A percentile compares a stretch with the other conserved stretches of the same genome.
These are phyloP conservation scores for Sclerotinia sclerotiorum DNA, from an alignment of 2,329 filamentous ascomycete species.

Conservation along the genomic window DNA sequence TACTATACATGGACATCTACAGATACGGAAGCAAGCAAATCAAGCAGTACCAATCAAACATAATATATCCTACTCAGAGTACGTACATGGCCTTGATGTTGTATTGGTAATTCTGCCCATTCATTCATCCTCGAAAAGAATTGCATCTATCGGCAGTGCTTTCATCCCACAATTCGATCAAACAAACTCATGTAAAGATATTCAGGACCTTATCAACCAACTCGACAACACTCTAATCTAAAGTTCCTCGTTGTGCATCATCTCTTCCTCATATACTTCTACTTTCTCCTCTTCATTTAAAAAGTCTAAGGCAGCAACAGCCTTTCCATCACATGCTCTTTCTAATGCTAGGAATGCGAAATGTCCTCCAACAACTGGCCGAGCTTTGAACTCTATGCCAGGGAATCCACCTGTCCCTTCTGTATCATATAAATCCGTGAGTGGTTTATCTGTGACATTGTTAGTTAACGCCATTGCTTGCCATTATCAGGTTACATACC, in stretches of 20 bases:
- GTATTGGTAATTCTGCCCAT: neutral
- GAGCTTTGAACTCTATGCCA: conserved; percentile 72
- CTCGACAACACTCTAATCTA: conserved; percentile 21
- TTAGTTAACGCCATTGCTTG: conserved; percentile 24
- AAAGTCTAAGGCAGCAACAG: conserved; percentile 56
- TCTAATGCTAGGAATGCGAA: conserved; percentile 83
- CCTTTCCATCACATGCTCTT: conserved; percentile 71
- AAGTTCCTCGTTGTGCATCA: conserved; percentile 31
- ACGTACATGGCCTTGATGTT: neutral
- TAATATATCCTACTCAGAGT: neutral
- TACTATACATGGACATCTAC: neutral
- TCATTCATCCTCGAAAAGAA: too few species aligned
- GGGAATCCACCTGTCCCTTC: conserved; percentile 75
- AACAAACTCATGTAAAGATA: neutral
- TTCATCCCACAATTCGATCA: neutral
- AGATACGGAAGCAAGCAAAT: neutral
- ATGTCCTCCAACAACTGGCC: conserved; percentile 81
- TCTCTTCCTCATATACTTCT: conserved; percentile 4
- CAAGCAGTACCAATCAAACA: neutral
- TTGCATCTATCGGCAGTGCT: neutral
- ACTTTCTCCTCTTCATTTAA: conserved; percentile 44
- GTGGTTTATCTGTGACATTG: conserved; percentile 57
- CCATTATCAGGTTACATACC: conserved; percentile 44
- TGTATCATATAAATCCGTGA: conserved; percentile 81
- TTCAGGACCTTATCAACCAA: neutral